Evolutionary conservation across 306 rosid genomes (phyloP).

Genomic region (Datisca glomerata): DNA sequence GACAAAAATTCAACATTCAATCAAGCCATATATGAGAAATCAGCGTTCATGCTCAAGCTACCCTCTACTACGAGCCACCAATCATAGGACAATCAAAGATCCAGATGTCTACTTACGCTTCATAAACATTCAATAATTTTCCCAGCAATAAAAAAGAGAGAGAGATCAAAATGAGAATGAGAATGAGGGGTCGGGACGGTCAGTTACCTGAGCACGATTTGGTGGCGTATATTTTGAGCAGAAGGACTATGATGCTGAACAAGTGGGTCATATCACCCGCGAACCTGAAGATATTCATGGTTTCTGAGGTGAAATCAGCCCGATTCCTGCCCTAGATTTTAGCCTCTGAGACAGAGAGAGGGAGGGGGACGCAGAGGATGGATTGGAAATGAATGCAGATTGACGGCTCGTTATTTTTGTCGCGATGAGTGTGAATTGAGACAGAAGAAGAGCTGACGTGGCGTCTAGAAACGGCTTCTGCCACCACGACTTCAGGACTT

Average conservation of each 20-base stretch:
- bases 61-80: not conserved
- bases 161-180: not conserved
- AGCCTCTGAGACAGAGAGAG: too few relatives aligned
- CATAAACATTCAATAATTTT: not conserved
- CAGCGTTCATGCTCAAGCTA: not conserved
- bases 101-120: not conserved
- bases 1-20: too few relatives aligned
- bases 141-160: not conserved
- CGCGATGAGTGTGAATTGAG: too few relatives aligned
- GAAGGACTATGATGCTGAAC: conserved; percentile 72
- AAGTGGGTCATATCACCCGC: conserved; percentile 95
- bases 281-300: conserved; percentile 86
- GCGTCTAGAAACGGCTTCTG: not conserved
- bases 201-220: conserved; percentile 80
- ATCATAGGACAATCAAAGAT: not conserved
- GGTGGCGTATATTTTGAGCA: conserved; percentile 95
- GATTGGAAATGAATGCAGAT: too few relatives aligned
- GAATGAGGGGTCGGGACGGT: not conserved
- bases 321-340: not conserved
- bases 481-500: not conserved
- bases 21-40: not conserved
- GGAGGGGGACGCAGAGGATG: too few relatives aligned
- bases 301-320: conserved; percentile 1
- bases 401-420: too few relatives aligned
- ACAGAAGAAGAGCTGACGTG: not conserved